phyloP scores from a whole-genome alignment of 345 rosid species.

The Physaria fendleri region DNA sequence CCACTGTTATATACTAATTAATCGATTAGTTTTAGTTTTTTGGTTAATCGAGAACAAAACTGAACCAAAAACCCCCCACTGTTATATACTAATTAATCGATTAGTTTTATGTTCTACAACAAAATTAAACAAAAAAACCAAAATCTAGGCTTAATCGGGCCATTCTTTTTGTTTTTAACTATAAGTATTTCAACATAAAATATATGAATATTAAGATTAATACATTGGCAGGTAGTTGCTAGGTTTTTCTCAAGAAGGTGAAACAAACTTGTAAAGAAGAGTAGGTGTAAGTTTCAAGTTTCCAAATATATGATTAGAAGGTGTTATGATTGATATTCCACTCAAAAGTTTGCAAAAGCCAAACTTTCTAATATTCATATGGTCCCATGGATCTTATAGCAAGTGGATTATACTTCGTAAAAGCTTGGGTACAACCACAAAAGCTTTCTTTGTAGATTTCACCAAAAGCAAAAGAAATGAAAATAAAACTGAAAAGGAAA shows the following conservation, averaged over 20 bases:
- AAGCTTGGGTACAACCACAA: conserved; percentile 26
- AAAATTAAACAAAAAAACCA: too few species aligned
- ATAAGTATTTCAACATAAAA: background rate
- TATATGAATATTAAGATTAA: background rate
- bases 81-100: too few species aligned
- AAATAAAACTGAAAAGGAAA: conserved; percentile 7
- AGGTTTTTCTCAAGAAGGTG: background rate
- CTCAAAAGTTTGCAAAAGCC: conserved; percentile 41
- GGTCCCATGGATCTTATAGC: conserved; percentile 46
- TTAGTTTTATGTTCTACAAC: too few species aligned
- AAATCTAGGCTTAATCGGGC: too few species aligned
- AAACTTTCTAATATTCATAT: conserved; percentile 10
- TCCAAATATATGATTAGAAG: conserved; percentile 21
- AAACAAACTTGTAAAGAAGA: too few species aligned
- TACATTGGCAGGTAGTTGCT: background rate
- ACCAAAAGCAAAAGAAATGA: conserved; percentile 20
- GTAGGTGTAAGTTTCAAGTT: background rate
- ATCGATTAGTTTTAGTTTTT: too few species aligned
- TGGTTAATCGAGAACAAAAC: too few species aligned
- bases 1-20: too few species aligned
- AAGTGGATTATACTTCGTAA: conserved; percentile 28
- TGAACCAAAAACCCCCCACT: too few species aligned
- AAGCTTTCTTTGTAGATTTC: conserved; percentile 27
- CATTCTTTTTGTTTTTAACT: too few species aligned
- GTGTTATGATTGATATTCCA: conserved; percentile 15